Base-by-base conservation (phyloP, 495 filamentous ascomycete species). In the Xylaria sp. region DNA sequence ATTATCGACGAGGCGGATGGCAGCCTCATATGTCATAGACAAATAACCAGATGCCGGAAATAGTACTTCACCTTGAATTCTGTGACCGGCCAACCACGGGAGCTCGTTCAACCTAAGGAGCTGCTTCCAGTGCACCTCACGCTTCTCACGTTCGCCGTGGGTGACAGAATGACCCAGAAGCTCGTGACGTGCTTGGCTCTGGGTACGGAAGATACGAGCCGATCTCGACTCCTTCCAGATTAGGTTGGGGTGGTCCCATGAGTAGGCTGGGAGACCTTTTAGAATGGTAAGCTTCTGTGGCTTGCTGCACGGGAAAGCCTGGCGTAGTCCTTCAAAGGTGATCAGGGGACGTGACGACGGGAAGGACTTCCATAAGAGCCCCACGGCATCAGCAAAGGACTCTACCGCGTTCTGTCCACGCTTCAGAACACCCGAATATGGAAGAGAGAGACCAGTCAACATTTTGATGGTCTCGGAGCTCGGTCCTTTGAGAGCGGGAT, bases 231-330 rank as follows among this genome's bases (percentile, higher is more conserved):
- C 87, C 17, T 78, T 46, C 82, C 84, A 87, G 70, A 81, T 76
- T 0, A 68, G 19, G 0, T 70, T 68, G 2, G 78, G 74, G 53
- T 88, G 86, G 24, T 87, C 73, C 83, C 84, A 90, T 0, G 67
- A 67, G 69, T 89, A 90, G 0, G 77, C 46, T 0, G 88, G 88
- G 15, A 90, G 74, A 2, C 72, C 81, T 14, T 79, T 82, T 12
- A 67, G 29, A 48, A 52, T 35, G 5, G 21, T 37, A 40, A 24
- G 35, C 48, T 55, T 35, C n/a, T 33, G 26, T 15, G n/a, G n/a
- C 44, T 66, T 24, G 5, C 19, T 2, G 52, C 44, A 21, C 0
- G 41, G 3, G 29, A 52, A 66, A 37, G 62, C 44, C 41, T 19
- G 29, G 15, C 26, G 46, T 9, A 50, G 8, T 50, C 62, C 11